A percentile compares a stretch with the other conserved stretches of the same genome.
These are phyloP conservation scores for Colletotrichum sp. DNA, from an alignment of 2,329 filamentous ascomycete genomes.

Conservation along the genomic window DNA sequence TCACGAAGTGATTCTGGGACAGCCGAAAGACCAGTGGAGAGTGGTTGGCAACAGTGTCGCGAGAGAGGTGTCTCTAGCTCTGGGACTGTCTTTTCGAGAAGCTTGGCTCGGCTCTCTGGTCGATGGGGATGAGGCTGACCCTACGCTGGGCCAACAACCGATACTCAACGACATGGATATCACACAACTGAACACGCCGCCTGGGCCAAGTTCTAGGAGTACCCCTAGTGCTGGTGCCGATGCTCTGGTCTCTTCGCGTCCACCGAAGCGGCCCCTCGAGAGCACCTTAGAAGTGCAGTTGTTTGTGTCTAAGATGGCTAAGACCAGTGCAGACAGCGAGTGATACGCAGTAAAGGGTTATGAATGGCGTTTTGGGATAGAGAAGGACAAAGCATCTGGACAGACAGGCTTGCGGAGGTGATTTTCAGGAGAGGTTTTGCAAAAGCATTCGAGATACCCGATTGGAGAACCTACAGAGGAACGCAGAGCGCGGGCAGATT, in stretches of 20 bases:
- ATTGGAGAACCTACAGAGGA: background rate
- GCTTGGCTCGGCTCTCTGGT: conserved; percentile 52
- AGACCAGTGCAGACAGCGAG: background rate
- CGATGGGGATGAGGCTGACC: conserved; percentile 10
- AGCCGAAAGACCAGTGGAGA: conserved; percentile 58
- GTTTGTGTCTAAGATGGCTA: background rate
- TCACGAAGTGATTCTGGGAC: conserved; percentile 71
- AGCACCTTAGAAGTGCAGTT: background rate
- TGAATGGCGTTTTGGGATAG: background rate
- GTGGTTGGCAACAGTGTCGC: conserved; percentile 82
- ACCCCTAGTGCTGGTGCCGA: background rate
- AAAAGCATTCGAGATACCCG: background rate
- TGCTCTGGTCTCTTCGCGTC: background rate
- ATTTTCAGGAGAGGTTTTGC: background rate
- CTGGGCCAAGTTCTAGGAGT: background rate
- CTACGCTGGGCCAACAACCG: background rate
- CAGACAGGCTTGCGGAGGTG: background rate
- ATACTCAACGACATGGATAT: background rate
- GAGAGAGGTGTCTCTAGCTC: conserved; percentile 67
- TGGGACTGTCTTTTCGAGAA: conserved; percentile 69
- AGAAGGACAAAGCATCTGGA: background rate
- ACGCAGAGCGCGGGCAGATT: background rate
- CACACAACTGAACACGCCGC: background rate
- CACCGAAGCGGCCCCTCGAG: background rate
- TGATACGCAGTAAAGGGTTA: background rate